Evolutionary conservation across 768 basidiomycete species (phyloP), one percentile per base, ranked within the genome.

Genomic region (Suillus clintonianus): DNA sequence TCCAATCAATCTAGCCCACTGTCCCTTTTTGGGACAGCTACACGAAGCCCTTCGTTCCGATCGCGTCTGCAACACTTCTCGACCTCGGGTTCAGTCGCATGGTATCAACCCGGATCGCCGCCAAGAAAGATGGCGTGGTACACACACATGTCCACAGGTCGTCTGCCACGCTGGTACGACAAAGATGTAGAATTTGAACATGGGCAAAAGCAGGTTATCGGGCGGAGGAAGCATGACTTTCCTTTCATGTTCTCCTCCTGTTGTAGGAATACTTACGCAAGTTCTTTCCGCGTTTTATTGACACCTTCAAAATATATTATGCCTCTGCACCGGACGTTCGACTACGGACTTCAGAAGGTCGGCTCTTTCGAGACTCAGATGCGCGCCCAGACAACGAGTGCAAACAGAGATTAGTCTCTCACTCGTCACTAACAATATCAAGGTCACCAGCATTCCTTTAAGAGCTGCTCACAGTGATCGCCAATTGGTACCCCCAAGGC

Each of bases 271-370:
- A 13, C 86, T 90, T 1, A 94, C 94, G 66, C 95, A 95, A 8
- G 93, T 94, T 3, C 71, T 95, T 95, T 9, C 93, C 94, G 1
- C 87, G 87, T 69, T 92, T 92, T 70, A 94, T 85, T 34, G 85
- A 85, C 60, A 95, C 91, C 94, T 83, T 1, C 94, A 71, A 97
- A 95, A 71, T 95, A 92, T 7, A 95, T 82, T 6, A 82, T 89
- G 1, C 92, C 94, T 19, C 80, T 73, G 61, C 95, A 83, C 50
- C 89, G 82, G 82, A 19, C 87, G 85, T 75, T 95, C 93, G 62
- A 97, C 89, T 63, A 94, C 85, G 1, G 94, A 93, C 73, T 96
- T 95, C 48, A 96, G 76, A 27, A 96, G 81, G 74, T 95, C 94
- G 0, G 91, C 89, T 19, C 73, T 69, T 41, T 82, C 78, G 8